phyloP scores from a whole-genome alignment of 257 asterid genomes.

The Solanum medicagineum region DNA sequence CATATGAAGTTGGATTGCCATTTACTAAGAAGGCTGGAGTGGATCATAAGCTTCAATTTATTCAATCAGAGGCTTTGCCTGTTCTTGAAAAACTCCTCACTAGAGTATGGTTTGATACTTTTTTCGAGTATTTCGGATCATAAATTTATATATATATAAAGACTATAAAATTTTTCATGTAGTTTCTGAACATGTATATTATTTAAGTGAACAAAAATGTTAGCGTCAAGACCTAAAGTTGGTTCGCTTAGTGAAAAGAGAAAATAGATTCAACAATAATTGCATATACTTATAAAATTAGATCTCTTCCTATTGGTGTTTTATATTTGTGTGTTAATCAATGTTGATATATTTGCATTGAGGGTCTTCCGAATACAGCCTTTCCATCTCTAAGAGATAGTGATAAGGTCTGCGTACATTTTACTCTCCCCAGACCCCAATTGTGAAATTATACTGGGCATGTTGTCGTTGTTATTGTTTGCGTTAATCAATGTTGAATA shows the following conservation, averaged over 20 bases:
- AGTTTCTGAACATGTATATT: no score
- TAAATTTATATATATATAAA: no score
- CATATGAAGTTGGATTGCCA: constrained; percentile 43
- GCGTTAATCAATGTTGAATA: not conserved
- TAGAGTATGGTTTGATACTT: constrained; percentile 7
- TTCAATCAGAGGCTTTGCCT: constrained; percentile 25
- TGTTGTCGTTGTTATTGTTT: no score
- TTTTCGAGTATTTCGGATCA: not conserved
- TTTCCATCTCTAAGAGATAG: no score
- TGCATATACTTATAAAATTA: no score
- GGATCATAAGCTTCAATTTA: constrained; percentile 34
- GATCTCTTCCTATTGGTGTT: not conserved
- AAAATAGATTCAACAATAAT: no score
- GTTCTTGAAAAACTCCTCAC: constrained; percentile 14
- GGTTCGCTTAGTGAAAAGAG: not conserved
- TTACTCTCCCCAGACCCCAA: no score
- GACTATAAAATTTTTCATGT: no score
- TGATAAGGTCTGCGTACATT: no score
- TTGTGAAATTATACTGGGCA: no score
- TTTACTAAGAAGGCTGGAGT: constrained; percentile 37
- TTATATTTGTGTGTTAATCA: not conserved
- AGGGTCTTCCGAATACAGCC: no score
- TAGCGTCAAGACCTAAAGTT: not conserved
- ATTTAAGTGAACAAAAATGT: no score
- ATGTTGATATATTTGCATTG: not conserved